These are phyloP conservation scores for Mariannaea sp. DNA, from an alignment of 2,329 filamentous ascomycete genomes.

Conservation along the genomic window DNA sequence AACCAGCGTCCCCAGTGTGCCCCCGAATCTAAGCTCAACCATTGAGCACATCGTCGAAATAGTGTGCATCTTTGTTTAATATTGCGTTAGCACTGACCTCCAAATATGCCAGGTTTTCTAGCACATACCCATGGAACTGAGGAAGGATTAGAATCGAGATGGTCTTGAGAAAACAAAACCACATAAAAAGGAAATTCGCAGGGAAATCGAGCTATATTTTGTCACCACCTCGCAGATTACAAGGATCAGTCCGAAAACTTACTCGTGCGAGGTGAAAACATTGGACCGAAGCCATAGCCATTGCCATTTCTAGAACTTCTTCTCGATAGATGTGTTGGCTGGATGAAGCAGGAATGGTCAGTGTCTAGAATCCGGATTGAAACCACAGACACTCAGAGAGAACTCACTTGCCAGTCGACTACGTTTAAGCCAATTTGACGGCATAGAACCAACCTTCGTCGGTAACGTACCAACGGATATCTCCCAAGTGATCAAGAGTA, in stretches of 20 bases:
- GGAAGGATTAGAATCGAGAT: neutral
- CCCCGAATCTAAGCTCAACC: neutral
- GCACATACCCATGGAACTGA: slow-evolving; percentile 15
- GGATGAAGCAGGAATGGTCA: slow-evolving; percentile 3
- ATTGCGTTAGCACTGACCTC: neutral
- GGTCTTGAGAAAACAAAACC: neutral
- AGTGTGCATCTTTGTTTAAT: neutral
- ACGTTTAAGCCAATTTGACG: slow-evolving; percentile 52
- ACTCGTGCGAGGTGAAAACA: neutral
- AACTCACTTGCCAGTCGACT: slow-evolving; percentile 19
- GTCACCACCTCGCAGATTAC: neutral
- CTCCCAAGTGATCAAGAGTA: slow-evolving; percentile 63
- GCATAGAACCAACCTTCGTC: slow-evolving; percentile 65
- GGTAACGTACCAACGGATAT: slow-evolving; percentile 63
- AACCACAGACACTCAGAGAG: neutral
- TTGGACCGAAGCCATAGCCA: neutral
- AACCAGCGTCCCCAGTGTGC: neutral
- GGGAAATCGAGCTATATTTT: neutral
- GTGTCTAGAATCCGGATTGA: neutral
- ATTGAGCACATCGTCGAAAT: neutral
- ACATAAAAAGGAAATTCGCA: neutral
- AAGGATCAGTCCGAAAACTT: neutral
- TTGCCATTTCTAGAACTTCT: neutral
- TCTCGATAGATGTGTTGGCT: slow-evolving; percentile 8
- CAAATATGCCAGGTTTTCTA: neutral